These are phyloP conservation scores for Hirsutella rhossiliensis DNA, from an alignment of 2,329 filamentous ascomycete species.

Conservation along the genomic window DNA sequence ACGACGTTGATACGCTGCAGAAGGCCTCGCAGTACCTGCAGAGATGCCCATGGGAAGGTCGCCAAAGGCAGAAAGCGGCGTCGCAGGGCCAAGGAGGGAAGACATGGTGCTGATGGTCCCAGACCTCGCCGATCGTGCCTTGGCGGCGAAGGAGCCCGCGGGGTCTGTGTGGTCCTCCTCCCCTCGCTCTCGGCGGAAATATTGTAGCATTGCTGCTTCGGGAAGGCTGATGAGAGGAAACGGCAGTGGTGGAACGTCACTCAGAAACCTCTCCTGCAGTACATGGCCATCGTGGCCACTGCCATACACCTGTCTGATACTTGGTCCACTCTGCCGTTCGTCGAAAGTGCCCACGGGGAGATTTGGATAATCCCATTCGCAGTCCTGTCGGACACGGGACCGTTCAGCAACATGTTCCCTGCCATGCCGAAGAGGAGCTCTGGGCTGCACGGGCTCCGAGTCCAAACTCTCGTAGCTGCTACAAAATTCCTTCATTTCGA, in stretches of 20 bases:
- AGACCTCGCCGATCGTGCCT: conserved; percentile 15
- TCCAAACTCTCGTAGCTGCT: conserved; percentile 19
- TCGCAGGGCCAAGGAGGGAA: conserved; percentile 12
- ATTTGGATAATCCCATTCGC: not conserved
- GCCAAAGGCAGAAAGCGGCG: conserved; percentile 12
- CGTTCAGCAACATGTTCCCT: not conserved
- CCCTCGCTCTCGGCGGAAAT: conserved; percentile 17
- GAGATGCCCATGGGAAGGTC: conserved; percentile 3
- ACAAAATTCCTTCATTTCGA: conserved; percentile 12
- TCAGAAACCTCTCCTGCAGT: conserved; percentile 11
- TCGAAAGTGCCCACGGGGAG: not conserved
- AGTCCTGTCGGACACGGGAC: not conserved
- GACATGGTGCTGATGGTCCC: conserved; percentile 18
- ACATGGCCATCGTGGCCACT: conserved; percentile 1
- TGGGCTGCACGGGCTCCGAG: conserved; percentile 9
- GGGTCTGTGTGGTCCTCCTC: conserved; percentile 24
- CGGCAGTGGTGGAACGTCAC: conserved; percentile 16
- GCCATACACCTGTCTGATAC: not conserved
- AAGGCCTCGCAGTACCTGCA: conserved; percentile 5
- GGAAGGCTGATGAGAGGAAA: conserved; percentile 25
- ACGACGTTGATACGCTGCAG: conserved; percentile 5
- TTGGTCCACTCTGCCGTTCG: not conserved
- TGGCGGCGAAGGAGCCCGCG: conserved; percentile 14
- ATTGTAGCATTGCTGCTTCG: conserved; percentile 22
- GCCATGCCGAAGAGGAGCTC: not conserved